These are phyloP conservation scores for Alternaria angustiovoidea DNA, from an alignment of 2,329 filamentous ascomycete species.

Conservation along the genomic window DNA sequence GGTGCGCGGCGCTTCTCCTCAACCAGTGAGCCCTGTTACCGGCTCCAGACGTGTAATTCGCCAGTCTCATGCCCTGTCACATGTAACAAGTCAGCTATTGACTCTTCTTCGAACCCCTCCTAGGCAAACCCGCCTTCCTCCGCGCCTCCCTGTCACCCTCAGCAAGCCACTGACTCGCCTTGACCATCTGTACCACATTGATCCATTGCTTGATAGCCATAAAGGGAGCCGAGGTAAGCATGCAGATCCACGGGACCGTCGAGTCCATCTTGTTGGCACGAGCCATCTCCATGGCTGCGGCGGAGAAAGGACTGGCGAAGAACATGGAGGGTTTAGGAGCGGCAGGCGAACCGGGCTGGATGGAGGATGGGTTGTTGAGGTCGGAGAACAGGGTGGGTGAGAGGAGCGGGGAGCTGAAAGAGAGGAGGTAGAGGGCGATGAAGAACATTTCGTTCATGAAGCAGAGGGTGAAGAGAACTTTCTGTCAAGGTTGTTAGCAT, in stretches of 20 bases:
- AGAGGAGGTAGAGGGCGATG: constrained; percentile 96
- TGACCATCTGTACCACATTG: constrained; percentile 92
- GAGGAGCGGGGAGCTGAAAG: constrained; percentile 89
- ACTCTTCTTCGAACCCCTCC: constrained; percentile 40
- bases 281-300: constrained; percentile 89
- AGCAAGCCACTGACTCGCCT: constrained; percentile 89
- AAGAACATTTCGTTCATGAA: constrained; percentile 95
- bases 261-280: constrained; percentile 81
- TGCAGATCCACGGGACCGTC: constrained; percentile 77
- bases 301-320: constrained; percentile 89
- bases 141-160: constrained; percentile 83
- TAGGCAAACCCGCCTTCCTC: constrained; percentile 52
- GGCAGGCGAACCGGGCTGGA: constrained; percentile 72
- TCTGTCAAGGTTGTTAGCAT: constrained; percentile 60
- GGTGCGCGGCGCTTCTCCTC: neutral
- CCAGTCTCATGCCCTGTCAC: neutral
- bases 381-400: constrained; percentile 80
- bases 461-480: constrained; percentile 90
- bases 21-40: neutral
- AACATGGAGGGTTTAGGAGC: constrained; percentile 74
- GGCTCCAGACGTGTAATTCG: neutral
- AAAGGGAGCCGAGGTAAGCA: constrained; percentile 79
- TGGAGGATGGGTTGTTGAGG: constrained; percentile 62
- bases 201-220: constrained; percentile 94
- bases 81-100: constrained; percentile 18